Base-by-base conservation (phyloP, 768 basidiomycete genomes). In the Kondoa subrosea region DNA sequence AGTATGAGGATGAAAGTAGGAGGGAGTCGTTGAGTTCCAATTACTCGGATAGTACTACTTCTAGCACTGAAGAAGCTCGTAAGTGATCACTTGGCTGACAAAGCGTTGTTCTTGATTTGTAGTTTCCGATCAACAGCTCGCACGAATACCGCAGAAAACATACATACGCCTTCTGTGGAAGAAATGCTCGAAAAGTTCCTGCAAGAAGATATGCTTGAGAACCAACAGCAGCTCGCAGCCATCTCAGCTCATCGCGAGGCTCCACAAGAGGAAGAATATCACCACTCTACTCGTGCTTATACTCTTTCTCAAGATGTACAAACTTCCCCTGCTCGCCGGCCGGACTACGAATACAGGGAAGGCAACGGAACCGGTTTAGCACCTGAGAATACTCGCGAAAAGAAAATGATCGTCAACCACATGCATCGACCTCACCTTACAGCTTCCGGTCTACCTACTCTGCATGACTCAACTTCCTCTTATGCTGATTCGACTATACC, bases 1-100 rank as follows among this genome's bases (percentile, higher is more conserved):
- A 63, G 30, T 63, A 30, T 32, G 61, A 63, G n/a, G 40, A 50
- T 50, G 40, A 50, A 50, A 50, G 40, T 50, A 3, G 61, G 17
- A 27, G 61, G 29, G 61, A 63, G 29, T 26, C n/a, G 3, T 33
- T 63, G 16, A 15, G 26, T n/a, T 63, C 61, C 16, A 31, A 27
- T 16, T 32, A 27, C n/a, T 63, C 61, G 40, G 40, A 50, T 8
- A 21, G 40, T 50, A 50, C 12, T 50, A 50, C 12, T 50, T 8
- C 40, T 8, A 50, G 8, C 40, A 50, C 12, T 50, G 40, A 50
- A 21, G 40, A 50, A 8, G 40, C 40, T 50, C 40, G 40, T 50
- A 21, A 50, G 40, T 50, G 12, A 50, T 8, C 40, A 8, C 40
- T n/a, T n/a, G n/a, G n/a, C n/a, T n/a, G n/a, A n/a, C n/a, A n/a